Conservation (phyloP, 2,329 filamentous ascomycete genomes). For the Ophiostoma triangulosporum region DNA sequence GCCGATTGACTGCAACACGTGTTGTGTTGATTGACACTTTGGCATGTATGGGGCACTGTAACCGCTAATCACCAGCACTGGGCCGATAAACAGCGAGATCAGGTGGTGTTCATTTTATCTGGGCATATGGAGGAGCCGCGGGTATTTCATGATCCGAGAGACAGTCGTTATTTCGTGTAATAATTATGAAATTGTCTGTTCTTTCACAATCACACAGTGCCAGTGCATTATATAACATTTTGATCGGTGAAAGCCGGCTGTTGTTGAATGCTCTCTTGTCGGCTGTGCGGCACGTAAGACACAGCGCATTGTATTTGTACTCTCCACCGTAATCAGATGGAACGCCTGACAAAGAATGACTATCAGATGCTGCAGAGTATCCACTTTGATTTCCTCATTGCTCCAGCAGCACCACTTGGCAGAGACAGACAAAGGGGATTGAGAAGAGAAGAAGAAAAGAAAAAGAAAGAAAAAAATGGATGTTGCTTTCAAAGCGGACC, state of each 20-base stretch:
- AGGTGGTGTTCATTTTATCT: not conserved
- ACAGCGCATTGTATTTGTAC: too few species aligned
- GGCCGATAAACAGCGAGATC: not conserved
- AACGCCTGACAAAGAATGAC: not conserved
- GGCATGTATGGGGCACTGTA: not conserved
- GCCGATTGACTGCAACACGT: not conserved
- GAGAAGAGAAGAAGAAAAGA: not conserved
- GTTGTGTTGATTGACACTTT: not conserved
- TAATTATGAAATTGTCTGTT: too few species aligned
- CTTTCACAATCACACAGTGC: too few species aligned
- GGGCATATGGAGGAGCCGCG: too few species aligned
- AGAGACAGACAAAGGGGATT: not conserved
- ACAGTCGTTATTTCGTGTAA: too few species aligned
- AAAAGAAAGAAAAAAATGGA: not conserved
- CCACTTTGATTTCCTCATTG: not conserved
- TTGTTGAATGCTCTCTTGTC: too few species aligned
- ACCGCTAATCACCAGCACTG: not conserved
- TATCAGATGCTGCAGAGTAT: not conserved
- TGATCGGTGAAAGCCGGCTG: too few species aligned
- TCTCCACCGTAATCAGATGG: constrained; percentile 2
- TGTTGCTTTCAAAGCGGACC: not conserved
- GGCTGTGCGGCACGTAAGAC: not conserved
- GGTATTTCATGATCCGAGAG: too few species aligned
- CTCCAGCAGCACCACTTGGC: not conserved
- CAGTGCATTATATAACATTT: too few species aligned